Evolutionary conservation across 768 basidiomycete genomes (phyloP).

Genomic region (Psilocybe azurescens): DNA sequence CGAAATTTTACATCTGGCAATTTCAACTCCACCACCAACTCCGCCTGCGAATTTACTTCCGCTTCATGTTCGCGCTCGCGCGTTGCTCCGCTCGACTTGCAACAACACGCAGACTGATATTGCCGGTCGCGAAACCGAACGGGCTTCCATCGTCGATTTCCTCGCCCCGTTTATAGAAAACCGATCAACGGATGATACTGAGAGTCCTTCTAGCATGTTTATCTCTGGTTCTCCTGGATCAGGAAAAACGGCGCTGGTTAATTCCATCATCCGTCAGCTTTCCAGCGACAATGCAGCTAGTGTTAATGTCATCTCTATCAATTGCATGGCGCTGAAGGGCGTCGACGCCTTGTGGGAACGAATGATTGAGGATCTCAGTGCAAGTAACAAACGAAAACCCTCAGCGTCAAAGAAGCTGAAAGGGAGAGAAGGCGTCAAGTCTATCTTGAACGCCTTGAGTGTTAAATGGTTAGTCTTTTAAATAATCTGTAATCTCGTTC

Average conservation of each 20-base stretch:
- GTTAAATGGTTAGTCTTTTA: conserved; percentile 57
- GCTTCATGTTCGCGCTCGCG: conserved; percentile 64
- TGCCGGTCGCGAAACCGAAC: conserved; percentile 73
- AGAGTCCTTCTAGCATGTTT: conserved; percentile 62
- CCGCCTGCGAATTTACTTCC: conserved; percentile 56
- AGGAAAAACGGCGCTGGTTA: conserved; percentile 88
- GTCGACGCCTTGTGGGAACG: conserved; percentile 76
- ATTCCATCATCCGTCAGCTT: conserved; percentile 57
- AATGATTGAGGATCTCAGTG: conserved; percentile 60
- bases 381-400: conserved; percentile 39
- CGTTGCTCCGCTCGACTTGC: conserved; percentile 74
- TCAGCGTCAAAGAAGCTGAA: conserved; percentile 45
- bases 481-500: not conserved
- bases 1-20: conserved; percentile 44
- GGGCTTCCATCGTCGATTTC: conserved; percentile 61
- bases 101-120: conserved; percentile 56
- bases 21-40: conserved; percentile 67
- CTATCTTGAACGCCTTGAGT: conserved; percentile 44
- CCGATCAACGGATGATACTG: conserved; percentile 27
- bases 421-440: conserved; percentile 53
- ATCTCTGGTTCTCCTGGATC: conserved; percentile 94
- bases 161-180: conserved; percentile 55
- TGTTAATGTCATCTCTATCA: conserved; percentile 63
- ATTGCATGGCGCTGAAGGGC: conserved; percentile 79
- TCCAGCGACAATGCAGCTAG: conserved; percentile 37